Conservation (phyloP, 768 basidiomycete species). For the Plicaturopsis crispa region DNA sequence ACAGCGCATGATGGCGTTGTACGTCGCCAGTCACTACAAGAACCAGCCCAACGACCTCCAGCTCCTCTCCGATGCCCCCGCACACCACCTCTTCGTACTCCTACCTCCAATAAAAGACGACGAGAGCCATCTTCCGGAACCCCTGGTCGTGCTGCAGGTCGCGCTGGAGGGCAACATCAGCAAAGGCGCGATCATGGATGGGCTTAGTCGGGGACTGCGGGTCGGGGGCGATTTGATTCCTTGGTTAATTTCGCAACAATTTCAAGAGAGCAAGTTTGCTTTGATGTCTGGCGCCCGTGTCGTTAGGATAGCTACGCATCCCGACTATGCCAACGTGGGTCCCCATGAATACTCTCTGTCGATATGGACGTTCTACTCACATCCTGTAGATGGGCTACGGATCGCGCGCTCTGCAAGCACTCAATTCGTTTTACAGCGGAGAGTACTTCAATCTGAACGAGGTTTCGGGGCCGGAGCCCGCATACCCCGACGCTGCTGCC, state of each 20-base stretch:
- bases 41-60: conserved; percentile 99
- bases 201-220: conserved; percentile 72
- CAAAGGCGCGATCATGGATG: conserved; percentile 78
- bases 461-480: conserved; percentile 36
- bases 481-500: conserved; percentile 50
- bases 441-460: conserved; percentile 89
- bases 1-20: conserved; percentile 97
- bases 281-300: conserved; percentile 84
- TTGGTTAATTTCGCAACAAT: conserved; percentile 92
- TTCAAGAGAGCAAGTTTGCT: conserved; percentile 93
- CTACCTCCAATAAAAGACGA: conserved; percentile 89
- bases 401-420: conserved; percentile 73
- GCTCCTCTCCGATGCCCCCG: conserved; percentile 92
- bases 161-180: conserved; percentile 93
- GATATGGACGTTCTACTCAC: not conserved
- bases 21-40: conserved; percentile 97
- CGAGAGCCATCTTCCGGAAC: conserved; percentile 87
- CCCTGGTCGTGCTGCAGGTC: conserved; percentile 92
- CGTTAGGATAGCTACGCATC: conserved; percentile 92
- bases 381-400: conserved; percentile 89
- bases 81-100: conserved; percentile 93
- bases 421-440: conserved; percentile 90
- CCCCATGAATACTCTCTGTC: too few relatives aligned
- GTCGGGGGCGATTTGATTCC: conserved; percentile 97
- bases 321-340: conserved; percentile 85